Conservation (phyloP, 2,329 filamentous ascomycete species). For the Fusarium tuaranense region DNA sequence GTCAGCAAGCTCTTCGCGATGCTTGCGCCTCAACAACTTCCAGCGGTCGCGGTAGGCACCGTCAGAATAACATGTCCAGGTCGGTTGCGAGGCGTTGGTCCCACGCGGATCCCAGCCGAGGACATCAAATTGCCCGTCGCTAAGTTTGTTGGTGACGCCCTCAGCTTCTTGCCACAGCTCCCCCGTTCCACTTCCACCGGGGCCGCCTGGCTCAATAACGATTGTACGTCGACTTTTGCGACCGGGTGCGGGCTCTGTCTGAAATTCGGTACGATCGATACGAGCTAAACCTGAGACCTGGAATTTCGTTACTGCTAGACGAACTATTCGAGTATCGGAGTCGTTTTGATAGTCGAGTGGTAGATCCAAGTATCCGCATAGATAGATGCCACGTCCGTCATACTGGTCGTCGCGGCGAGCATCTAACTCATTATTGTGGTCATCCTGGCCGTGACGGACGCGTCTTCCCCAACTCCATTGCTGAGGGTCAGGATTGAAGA, state of each 20-base stretch:
- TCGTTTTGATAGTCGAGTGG: slow-evolving; percentile 61
- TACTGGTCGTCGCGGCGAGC: slow-evolving; percentile 46
- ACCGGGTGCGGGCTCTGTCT: slow-evolving; percentile 34
- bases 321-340: slow-evolving; percentile 56
- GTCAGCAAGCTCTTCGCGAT: slow-evolving; percentile 51
- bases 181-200: slow-evolving; percentile 60
- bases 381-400: slow-evolving; percentile 56
- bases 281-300: slow-evolving; percentile 59
- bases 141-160: slow-evolving; percentile 54
- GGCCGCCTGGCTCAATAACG: slow-evolving; percentile 63
- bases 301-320: slow-evolving; percentile 62
- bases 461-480: slow-evolving; percentile 60
- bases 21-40: slow-evolving; percentile 54
- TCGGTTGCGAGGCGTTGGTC: slow-evolving; percentile 60
- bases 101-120: slow-evolving; percentile 68
- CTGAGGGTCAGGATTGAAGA: slow-evolving; percentile 57
- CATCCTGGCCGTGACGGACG: not conserved
- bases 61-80: slow-evolving; percentile 59
- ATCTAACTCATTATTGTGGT: not conserved
- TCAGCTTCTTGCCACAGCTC: slow-evolving; percentile 55
- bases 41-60: slow-evolving; percentile 61
- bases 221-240: slow-evolving; percentile 60
- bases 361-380: slow-evolving; percentile 62
- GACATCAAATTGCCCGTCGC: slow-evolving; percentile 58
- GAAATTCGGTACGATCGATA: slow-evolving; percentile 17